Evolutionary conservation across 441 rosid species (phyloP), one percentile per base, ranked within the genome.

Genomic region (Theobroma grandiflorum): DNA sequence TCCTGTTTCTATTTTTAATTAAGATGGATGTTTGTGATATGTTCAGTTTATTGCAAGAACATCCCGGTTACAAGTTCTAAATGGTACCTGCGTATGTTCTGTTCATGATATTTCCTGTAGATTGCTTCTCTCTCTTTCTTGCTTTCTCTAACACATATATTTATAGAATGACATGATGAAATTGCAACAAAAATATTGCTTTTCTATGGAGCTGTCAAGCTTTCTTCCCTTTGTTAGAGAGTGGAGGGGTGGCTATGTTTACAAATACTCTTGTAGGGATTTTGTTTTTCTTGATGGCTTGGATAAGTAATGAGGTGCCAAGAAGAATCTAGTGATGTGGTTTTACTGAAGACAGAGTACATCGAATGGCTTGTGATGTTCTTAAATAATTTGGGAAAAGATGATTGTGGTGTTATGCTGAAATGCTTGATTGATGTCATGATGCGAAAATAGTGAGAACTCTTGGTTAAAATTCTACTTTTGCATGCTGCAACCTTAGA

Each of bases 381-480:
- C 42, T 43, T 69, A 45, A 50, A 71, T 49, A 15, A 49, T 70
- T 12, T 14, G 18, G 42, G 31, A 50, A 71, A 14, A 71, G 22
- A 31, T 71, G 59, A 57, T 71, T 49, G 1, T 49, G 52, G 53
- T 43, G 37, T 69, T 22, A 26, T 45, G 26, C 40, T 70, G 42
- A 15, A 70, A 70, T 70, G 49, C 6, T 50, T 68, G 20, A 68
- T 68, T 68, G 43, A 52, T 26, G 14, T 31, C 18, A 45, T 69
- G 20, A 33, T 15, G 38, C 49, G 40, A 70, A 40, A 49, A 70
- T 31, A 26, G 55, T 26, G 12, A 49, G 40, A 70, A 15, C 63
- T 37, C 9, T 53, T 73, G n/a, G 33, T 55, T 72, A 38, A 50
- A 37, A 10, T 55, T 55, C 50, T 73, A 18, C 74, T 69, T 69